Conservation (phyloP, 345 rosid species). For the Rhodamnia rubescens region DNA sequence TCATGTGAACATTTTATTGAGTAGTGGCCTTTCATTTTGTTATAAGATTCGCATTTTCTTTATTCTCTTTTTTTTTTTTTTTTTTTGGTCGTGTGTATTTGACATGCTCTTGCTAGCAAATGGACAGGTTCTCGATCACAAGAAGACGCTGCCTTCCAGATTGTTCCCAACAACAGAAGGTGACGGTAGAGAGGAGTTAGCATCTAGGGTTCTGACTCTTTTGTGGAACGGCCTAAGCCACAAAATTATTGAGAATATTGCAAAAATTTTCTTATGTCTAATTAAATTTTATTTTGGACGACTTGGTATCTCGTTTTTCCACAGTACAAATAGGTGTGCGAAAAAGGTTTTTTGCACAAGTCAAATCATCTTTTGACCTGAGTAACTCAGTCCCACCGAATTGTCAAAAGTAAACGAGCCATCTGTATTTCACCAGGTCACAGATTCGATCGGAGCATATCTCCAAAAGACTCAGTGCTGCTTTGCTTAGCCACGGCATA, state of each 20-base stretch:
- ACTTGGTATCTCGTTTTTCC: background rate
- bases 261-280: background rate
- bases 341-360: too few relatives aligned
- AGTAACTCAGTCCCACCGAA: too few relatives aligned
- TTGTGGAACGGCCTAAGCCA: background rate
- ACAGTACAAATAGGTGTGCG: too few relatives aligned
- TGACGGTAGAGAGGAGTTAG: background rate
- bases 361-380: background rate
- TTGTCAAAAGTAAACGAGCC: background rate
- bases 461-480: too few relatives aligned
- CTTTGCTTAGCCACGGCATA: background rate
- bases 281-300: background rate
- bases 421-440: background rate
- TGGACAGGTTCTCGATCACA: background rate
- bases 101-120: accelerated
- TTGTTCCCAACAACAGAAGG: background rate
- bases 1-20: too few relatives aligned
- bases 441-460: background rate
- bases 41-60: too few relatives aligned
- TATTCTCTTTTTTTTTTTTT: too few relatives aligned
- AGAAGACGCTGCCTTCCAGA: background rate
- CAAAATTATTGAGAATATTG: background rate
- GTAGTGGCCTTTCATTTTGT: too few relatives aligned
- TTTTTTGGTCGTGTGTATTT: background rate
- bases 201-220: background rate